Percentiles rank a stretch among this genome's conserved stretches.
phyloP scores from a whole-genome alignment of 139 green algal genomes.

The Pleodorina starrii region DNA sequence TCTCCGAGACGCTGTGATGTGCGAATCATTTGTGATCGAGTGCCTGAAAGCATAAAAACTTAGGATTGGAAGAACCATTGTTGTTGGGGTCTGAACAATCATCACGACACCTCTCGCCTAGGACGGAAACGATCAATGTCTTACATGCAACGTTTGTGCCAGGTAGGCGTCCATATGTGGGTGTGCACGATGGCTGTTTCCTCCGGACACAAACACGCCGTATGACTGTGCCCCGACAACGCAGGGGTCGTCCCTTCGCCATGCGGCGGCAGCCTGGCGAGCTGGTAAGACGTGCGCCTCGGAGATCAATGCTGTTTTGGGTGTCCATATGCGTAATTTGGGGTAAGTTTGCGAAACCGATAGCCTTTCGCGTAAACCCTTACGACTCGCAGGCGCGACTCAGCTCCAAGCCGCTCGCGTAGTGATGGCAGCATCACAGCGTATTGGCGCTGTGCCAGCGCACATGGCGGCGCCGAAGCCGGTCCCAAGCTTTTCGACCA shows the following conservation, averaged over 20 bases:
- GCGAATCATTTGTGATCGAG: no score
- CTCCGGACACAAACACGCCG: no score
- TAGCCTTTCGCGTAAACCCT: conserved; percentile 28
- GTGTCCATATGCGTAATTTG: background rate
- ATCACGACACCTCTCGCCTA: no score
- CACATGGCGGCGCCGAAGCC: background rate
- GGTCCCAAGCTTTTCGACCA: background rate
- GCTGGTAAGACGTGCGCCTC: conserved; percentile 1
- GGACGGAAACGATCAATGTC: no score
- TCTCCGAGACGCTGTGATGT: no score
- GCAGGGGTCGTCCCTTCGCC: conserved; percentile 24
- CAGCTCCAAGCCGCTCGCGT: conserved; percentile 31
- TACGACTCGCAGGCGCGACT: conserved; percentile 3
- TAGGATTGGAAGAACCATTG: no score
- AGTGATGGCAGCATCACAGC: conserved; percentile 25
- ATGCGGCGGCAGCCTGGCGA: conserved; percentile 37
- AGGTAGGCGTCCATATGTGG: no score
- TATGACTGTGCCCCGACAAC: background rate
- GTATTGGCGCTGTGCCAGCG: background rate
- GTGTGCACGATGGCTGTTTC: no score
- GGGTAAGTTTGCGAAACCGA: no score
- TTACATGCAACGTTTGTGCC: conserved; percentile 20
- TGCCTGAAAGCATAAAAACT: no score
- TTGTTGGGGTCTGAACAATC: no score
- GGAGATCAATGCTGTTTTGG: background rate